phyloP scores from a whole-genome alignment of 371 early-diverging fungal species.

The Mucor mucedo region DNA sequence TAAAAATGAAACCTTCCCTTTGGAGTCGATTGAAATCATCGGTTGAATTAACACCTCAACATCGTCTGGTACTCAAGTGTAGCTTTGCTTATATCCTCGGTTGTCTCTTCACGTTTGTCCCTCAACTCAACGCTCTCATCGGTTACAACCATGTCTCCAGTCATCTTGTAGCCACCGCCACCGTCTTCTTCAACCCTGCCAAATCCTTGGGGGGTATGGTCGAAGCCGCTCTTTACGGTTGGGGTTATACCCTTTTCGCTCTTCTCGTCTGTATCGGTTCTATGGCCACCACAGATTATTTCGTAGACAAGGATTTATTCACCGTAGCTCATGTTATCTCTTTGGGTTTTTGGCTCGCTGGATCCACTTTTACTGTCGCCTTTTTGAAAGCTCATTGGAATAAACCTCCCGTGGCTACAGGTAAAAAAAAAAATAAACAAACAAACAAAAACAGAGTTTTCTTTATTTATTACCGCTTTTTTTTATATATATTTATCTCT shows the following conservation, averaged over 20 bases:
- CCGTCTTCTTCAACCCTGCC: slow-evolving; percentile 71
- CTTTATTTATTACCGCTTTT: slow-evolving; percentile 17
- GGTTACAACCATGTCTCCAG: slow-evolving; percentile 39
- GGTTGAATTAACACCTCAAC: slow-evolving; percentile 25
- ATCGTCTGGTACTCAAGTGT: slow-evolving; percentile 60
- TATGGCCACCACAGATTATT: slow-evolving; percentile 58
- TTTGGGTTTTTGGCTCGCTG: slow-evolving; percentile 60
- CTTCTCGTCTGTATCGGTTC: slow-evolving; percentile 49
- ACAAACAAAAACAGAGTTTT: slow-evolving; percentile 1
- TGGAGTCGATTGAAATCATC: not conserved
- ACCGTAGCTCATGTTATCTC: slow-evolving; percentile 51
- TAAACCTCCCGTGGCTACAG: slow-evolving; percentile 66
- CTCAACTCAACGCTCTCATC: slow-evolving; percentile 49
- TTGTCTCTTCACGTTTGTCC: slow-evolving; percentile 66
- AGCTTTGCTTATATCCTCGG: slow-evolving; percentile 65
- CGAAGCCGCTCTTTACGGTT: slow-evolving; percentile 61
- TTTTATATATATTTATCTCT: not conserved
- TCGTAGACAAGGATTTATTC: slow-evolving; percentile 50
- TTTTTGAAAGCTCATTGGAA: slow-evolving; percentile 66
- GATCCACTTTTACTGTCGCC: slow-evolving; percentile 59
- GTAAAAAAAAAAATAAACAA: slow-evolving; percentile 38
- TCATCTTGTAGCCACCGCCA: slow-evolving; percentile 67
- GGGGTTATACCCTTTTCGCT: slow-evolving; percentile 54
- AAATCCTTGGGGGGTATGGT: slow-evolving; percentile 69
- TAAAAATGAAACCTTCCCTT: not conserved